phyloP scores from a whole-genome alignment of 1,284 basidiomycete genomes.

The Tilletia caries region DNA sequence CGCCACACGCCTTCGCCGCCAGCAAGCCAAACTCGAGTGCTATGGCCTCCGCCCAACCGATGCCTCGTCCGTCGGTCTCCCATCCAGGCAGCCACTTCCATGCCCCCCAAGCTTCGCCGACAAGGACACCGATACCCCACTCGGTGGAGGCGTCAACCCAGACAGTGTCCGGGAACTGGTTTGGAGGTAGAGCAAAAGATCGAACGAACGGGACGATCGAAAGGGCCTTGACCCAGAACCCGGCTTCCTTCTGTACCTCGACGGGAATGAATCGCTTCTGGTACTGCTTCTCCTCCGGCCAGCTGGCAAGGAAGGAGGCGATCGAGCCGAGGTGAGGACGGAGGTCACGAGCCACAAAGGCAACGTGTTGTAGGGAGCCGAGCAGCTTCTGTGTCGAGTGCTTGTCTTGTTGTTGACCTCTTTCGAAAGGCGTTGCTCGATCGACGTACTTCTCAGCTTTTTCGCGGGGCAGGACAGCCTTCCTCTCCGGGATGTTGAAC shows the following conservation, averaged over 20 bases:
- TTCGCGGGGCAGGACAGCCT: neutral
- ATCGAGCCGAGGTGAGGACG: neutral
- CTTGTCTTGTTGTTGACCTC: too few species aligned
- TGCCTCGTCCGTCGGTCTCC: neutral
- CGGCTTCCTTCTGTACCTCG: too few species aligned
- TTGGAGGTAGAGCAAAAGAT: too few species aligned
- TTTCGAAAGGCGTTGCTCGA: too few species aligned
- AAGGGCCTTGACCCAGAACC: too few species aligned
- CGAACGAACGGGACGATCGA: too few species aligned
- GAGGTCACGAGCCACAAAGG: neutral
- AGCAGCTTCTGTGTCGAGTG: neutral
- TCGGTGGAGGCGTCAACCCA: neutral
- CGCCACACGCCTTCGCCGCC: neutral
- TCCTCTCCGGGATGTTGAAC: neutral
- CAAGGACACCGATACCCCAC: neutral
- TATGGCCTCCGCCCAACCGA: neutral
- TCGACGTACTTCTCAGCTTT: neutral
- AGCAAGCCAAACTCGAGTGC: neutral
- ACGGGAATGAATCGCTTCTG: too few species aligned
- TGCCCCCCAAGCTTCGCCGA: neutral
- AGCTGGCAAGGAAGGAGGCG: neutral
- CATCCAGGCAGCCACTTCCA: neutral
- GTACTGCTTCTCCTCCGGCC: too few species aligned
- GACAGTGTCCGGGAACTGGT: neutral
- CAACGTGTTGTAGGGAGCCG: neutral